Evolutionary conservation across 1,284 basidiomycete genomes (phyloP), one percentile per base, ranked within the genome.

Genomic region (Chondrostereum purpureum): DNA sequence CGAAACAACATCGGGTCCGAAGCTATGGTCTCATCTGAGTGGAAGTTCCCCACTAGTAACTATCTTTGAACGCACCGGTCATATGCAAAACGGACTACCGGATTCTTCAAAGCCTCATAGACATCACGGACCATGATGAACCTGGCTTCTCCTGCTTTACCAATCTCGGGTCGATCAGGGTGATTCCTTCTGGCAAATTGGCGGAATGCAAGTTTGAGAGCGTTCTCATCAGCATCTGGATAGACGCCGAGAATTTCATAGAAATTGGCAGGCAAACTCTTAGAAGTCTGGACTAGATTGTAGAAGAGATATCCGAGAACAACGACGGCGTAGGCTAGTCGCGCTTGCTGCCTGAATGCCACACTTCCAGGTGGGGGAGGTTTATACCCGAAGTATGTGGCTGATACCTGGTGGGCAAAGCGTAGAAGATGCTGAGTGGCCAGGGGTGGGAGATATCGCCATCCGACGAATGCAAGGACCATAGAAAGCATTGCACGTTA

Each of bases 51-150:
- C n/a, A n/a, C n/a, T n/a, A n/a, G n/a, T n/a, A n/a, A n/a, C n/a
- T n/a, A n/a, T n/a, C 17, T 45, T 47, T n/a, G 6, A 14, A 58
- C 73, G 46, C 46, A 83, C 85, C 78, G 70, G 64, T 94, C 91
- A 61, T 94, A 94, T 0, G 90, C 91, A 65, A 89, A 92, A 39
- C 90, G 68, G 47, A 83, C 82, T 1, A 79, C 70, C 0, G 91
- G 88, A 53, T 92, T 78, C 48, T 80, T 88, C 22, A 94, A 63
- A 0, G 81, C 80, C 58, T 94, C 90, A 57, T 84, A 92, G 14
- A 85, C 87, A 53, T 82, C 76, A 43, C 89, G 69, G 1, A 88
- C 78, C 20, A 68, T 58, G 47, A 92, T 88, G 58, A 93, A 94
- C 38, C 80, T 50, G 4, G 69, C 69, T 48, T 82, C 79, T 2